These are phyloP conservation scores for Blastomyces percursus DNA, from an alignment of 2,329 filamentous ascomycete genomes.

Conservation along the genomic window DNA sequence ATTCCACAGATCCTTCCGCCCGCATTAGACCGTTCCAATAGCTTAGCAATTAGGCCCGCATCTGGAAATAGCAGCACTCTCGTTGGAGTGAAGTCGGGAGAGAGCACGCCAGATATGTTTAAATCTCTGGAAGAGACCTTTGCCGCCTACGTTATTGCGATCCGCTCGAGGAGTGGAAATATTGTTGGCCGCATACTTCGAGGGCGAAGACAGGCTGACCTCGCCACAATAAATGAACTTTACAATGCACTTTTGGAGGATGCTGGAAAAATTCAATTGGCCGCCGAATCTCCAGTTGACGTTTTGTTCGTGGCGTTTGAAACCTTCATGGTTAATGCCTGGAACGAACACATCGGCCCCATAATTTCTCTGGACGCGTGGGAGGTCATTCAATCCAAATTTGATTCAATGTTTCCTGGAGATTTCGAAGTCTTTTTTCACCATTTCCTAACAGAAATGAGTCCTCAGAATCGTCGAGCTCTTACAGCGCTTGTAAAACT, in stretches of 20 bases:
- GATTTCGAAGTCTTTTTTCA: constrained; percentile 49
- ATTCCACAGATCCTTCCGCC: constrained; percentile 36
- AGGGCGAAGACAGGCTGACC: constrained; percentile 58
- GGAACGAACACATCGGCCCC: constrained; percentile 78
- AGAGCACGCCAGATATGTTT: constrained; percentile 52
- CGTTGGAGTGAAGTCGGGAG: constrained; percentile 40
- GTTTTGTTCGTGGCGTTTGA: constrained; percentile 87
- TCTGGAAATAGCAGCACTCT: constrained; percentile 21
- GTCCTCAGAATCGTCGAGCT: constrained; percentile 56
- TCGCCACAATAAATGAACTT: constrained; percentile 72
- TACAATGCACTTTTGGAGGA: constrained; percentile 83
- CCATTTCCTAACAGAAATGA: constrained; percentile 41
- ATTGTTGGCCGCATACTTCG: constrained; percentile 69
- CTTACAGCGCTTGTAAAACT: constrained; percentile 77
- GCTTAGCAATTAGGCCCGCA: constrained; percentile 33
- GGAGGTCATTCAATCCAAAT: constrained; percentile 55
- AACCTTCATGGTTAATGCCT: constrained; percentile 79
- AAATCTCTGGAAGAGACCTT: constrained; percentile 74
- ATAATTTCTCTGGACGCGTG: constrained; percentile 64
- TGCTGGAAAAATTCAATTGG: constrained; percentile 63
- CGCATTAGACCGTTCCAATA: constrained; percentile 30
- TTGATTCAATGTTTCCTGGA: constrained; percentile 32
- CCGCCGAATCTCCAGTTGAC: constrained; percentile 66
- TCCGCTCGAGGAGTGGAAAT: constrained; percentile 77
- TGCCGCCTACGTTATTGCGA: constrained; percentile 66